Base-by-base conservation (phyloP, 768 basidiomycete genomes). In the Tricholoma saponaceum region DNA sequence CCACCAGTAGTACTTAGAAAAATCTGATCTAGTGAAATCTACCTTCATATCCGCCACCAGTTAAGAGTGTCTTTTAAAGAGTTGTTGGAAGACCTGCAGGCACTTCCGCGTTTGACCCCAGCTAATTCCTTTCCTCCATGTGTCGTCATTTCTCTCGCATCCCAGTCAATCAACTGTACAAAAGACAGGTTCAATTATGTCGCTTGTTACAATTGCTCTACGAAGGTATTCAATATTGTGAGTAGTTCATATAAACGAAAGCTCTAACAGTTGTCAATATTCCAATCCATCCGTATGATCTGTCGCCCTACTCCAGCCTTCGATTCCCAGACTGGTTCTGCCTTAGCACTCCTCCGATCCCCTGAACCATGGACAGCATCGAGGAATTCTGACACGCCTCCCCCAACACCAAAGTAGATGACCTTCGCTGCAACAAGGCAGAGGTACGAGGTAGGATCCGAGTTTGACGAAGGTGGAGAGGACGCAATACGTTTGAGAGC, bases 361-460 rank as follows among this genome's bases (percentile, higher is more conserved):
- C 67, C 70, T 16, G 67, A 62, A 26, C 66, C 70, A 58, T 80
- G 72, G 2, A 93, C 80, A 5, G 76, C 78, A 25, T 72, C 67
- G n/a, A 83, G 69, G 63, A 96, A 96, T 58, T 87, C 90, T 12
- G 80, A 70, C 25, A 95, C 74, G 6, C 95, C 92, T 0, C 96
- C 95, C 0, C 95, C 95, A 4, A 98, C 93, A 6, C 96, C 96
- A 69, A 98, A 98, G 69, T 98, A 98, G 18, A 98, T 71, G 13
- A 93, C 81, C 70, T 98, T 98, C 1, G 90, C 92, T 2, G 94
- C 95, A 2, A 97, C 88, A 8, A 97, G 81, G 62, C 88, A 92
- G 5, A 78, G 46, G 60, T 69, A 71, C 14, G 58, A 35, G 14
- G 47, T 13, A 5, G 35, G 8, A 47, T 25, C 23, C 6, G 54